These are phyloP conservation scores for Solanum sejunctum DNA, from an alignment of 257 asterid genomes.

Conservation along the genomic window DNA sequence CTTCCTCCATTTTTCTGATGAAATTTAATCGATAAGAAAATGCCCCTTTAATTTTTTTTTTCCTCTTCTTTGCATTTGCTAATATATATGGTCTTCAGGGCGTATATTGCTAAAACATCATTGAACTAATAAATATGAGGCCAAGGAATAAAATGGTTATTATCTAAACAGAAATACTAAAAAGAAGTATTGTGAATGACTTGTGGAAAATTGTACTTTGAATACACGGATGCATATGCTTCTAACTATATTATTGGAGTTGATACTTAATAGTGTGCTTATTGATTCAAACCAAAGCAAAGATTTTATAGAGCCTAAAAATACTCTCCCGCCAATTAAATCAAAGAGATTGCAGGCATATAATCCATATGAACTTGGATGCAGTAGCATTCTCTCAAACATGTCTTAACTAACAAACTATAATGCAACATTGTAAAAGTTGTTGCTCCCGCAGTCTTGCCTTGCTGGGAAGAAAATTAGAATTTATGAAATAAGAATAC, in stretches of 20 bases:
- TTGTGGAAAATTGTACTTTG: not conserved
- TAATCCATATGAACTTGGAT: not conserved
- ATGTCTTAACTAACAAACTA: not conserved
- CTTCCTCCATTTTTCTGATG: not conserved
- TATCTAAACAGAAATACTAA: not conserved
- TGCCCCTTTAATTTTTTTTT: not conserved
- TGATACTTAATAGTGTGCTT: not conserved
- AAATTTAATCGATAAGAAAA: not conserved
- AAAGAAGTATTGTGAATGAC: not conserved
- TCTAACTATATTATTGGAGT: not conserved
- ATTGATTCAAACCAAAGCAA: not conserved
- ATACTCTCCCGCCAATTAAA: not conserved
- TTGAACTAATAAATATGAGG: not conserved
- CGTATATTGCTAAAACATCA: not conserved
- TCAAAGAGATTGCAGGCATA: not conserved
- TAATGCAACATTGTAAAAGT: not conserved
- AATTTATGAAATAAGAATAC: too few species aligned
- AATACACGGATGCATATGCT: not conserved
- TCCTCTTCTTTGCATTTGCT: not conserved
- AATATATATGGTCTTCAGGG: not conserved
- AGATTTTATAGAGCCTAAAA: not conserved
- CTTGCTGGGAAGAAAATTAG: too few species aligned
- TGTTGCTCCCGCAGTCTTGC: not conserved
- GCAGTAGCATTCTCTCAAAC: not conserved
- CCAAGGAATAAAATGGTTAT: not conserved